Evolutionary conservation across 306 rosid species (phyloP), one percentile per base, ranked within the genome.

Genomic region (Cicer chorassanicum): DNA sequence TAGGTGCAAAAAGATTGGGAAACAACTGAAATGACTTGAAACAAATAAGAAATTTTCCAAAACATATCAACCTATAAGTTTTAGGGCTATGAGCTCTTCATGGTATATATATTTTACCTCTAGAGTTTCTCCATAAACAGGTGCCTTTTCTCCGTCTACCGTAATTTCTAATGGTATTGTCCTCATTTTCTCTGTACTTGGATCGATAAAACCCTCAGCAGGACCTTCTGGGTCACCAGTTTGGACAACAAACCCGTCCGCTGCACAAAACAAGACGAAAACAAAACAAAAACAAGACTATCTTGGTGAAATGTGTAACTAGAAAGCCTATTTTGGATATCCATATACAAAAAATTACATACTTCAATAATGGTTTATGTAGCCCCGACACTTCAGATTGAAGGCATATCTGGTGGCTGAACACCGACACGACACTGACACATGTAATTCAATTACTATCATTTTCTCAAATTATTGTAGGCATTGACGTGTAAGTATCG

Each of bases 201-300:
- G 99, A 81, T 94, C 99, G 34, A 92, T 88, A 76, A 94, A 94
- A 72, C 99, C 99, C 86, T 94, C 97, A 8, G 97, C 99, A 82
- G 97, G 99, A 53, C 99, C 97, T 88, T 88, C 97, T 40, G 99
- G 99, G 77, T 94, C 99, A 63, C 97, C 99, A 46, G 97, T 92
- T 82, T 94, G 99, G 66, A 94, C 97, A 16, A 94, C 99, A 79
- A 94, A 94, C 16, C 99, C 99, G 49, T 94, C 97, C 51, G 99
- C 97, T 94, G 90, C 65, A 70, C 13, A 61, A 67, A 53, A 12
- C 9, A 29, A 34, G 18, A 60, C 1, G 6, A 7, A 60, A 60
- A 65, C 48, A 48, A 57, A 6, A 70, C 50, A 78, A 42, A 18
- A 50, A 85, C 49, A 55, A 76, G 50, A 79, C 36, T 39, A 74